phyloP scores from a whole-genome alignment of 495 filamentous ascomycete genomes.

The Xylaria castorea region DNA sequence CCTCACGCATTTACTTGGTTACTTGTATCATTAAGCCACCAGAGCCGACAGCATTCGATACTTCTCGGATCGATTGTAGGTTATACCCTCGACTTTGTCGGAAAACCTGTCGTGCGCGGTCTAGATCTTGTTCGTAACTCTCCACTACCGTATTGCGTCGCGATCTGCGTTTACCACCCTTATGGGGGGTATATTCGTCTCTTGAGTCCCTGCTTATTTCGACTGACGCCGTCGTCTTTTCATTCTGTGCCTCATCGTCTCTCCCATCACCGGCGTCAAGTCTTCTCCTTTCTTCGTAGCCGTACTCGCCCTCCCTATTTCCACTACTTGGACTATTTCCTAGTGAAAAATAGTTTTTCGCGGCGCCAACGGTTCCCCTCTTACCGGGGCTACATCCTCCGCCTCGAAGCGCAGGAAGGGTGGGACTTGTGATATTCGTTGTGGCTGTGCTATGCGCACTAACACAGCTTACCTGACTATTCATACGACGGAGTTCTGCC shows the following conservation, averaged over 20 bases:
- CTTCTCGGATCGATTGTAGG: conserved; percentile 17
- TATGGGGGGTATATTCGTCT: background rate
- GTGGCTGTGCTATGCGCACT: conserved; percentile 37
- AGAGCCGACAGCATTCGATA: background rate
- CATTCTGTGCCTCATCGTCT: background rate
- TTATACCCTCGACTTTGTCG: conserved; percentile 26
- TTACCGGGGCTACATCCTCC: conserved; percentile 39
- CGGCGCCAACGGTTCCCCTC: conserved; percentile 29
- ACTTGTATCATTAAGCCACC: conserved; percentile 16
- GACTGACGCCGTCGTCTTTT: background rate
- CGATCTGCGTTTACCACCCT: conserved; percentile 13
- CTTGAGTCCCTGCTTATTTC: background rate
- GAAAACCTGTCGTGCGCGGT: conserved; percentile 19
- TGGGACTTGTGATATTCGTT: conserved; percentile 31
- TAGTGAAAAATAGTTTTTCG: conserved; percentile 41
- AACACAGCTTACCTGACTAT: conserved; percentile 41
- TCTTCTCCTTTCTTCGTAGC: background rate
- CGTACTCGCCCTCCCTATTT: background rate
- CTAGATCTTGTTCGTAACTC: conserved; percentile 26
- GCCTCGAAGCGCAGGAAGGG: conserved; percentile 40
- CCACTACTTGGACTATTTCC: conserved; percentile 24
- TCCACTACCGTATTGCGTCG: conserved; percentile 33
- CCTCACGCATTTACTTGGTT: conserved; percentile 26
- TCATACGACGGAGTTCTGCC: conserved; percentile 45
- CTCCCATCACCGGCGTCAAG: background rate